Evolutionary conservation across 441 rosid species (phyloP).

Genomic region (Omphalea diandra): DNA sequence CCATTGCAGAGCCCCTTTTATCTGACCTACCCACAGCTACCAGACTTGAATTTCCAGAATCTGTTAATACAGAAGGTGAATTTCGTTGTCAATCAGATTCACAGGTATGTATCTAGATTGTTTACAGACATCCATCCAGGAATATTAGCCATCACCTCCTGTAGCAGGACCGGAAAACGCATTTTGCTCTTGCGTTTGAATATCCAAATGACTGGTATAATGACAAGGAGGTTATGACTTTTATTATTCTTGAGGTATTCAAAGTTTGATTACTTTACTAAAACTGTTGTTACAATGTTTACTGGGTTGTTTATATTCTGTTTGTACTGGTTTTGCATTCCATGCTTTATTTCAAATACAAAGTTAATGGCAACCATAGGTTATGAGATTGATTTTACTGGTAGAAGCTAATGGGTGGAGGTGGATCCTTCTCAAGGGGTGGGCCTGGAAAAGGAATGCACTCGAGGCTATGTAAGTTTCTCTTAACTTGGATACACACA

Average conservation of each 20-base stretch:
- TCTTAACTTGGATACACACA: neutral
- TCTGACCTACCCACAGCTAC: conserved; percentile 61
- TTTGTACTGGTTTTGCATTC: neutral
- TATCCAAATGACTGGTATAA: conserved; percentile 82
- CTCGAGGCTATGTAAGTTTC: conserved; percentile 80
- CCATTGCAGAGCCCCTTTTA: conserved; percentile 76
- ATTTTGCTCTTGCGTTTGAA: conserved; percentile 89
- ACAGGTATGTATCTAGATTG: conserved; percentile 43
- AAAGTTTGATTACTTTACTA: conserved; percentile 1
- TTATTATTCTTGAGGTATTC: conserved; percentile 85
- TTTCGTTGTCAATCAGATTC: conserved; percentile 75
- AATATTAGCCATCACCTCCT: neutral
- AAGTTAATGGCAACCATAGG: neutral
- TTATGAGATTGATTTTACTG: neutral
- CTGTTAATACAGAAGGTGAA: conserved; percentile 87
- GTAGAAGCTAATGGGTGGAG: conserved; percentile 94
- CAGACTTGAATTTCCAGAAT: conserved; percentile 43
- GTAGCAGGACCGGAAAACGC: conserved; percentile 47
- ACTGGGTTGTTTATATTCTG: neutral
- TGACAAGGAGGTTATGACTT: conserved; percentile 61
- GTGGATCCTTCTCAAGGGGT: conserved; percentile 92
- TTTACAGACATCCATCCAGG: neutral
- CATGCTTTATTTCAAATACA: neutral
- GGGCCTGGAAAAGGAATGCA: conserved; percentile 98
- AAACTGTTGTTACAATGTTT: neutral